Evolutionary conservation across 2,329 filamentous ascomycete species (phyloP).

Genomic region (Aspergillus ibericus): DNA sequence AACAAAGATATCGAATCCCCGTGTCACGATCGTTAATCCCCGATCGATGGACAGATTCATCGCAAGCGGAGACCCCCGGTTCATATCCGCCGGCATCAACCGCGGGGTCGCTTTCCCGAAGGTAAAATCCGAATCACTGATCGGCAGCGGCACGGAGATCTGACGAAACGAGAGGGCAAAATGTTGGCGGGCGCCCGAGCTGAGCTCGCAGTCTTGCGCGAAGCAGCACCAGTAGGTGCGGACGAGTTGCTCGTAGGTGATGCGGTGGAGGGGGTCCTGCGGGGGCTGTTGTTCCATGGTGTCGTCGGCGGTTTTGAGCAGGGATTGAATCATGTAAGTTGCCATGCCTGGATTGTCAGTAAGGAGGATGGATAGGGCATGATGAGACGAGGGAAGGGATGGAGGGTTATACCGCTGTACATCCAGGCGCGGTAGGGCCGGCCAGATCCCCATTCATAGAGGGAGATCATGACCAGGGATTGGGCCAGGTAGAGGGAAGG

Average conservation of each 20-base stretch:
- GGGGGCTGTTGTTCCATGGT: slow-evolving; percentile 37
- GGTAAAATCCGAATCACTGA: slow-evolving; percentile 38
- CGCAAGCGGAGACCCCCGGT: slow-evolving; percentile 20
- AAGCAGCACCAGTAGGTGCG: slow-evolving; percentile 42
- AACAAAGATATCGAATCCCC: slow-evolving; percentile 40
- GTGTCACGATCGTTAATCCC: slow-evolving; percentile 36
- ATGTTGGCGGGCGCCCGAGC: slow-evolving; percentile 38
- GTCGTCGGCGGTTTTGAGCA: slow-evolving; percentile 38
- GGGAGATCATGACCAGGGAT: slow-evolving; percentile 37
- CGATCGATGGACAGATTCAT: slow-evolving; percentile 32
- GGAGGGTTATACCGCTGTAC: slow-evolving; percentile 34
- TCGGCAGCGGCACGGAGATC: slow-evolving; percentile 38
- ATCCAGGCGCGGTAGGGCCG: slow-evolving; percentile 41
- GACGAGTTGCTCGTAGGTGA: slow-evolving; percentile 37
- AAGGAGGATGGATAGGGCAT: not conserved
- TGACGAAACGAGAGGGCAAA: slow-evolving; percentile 39
- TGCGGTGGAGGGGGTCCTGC: slow-evolving; percentile 25
- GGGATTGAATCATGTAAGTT: slow-evolving; percentile 41
- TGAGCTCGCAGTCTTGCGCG: slow-evolving; percentile 40
- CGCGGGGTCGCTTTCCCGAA: slow-evolving; percentile 29
- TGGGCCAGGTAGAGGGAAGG: slow-evolving; percentile 38
- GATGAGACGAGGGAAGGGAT: no score
- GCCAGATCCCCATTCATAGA: slow-evolving; percentile 40
- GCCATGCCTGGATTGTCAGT: slow-evolving; percentile 32
- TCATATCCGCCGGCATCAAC: slow-evolving; percentile 33